Conservation (phyloP, 192 early-diverging fungal species). For the Linnemannia elongata region DNA sequence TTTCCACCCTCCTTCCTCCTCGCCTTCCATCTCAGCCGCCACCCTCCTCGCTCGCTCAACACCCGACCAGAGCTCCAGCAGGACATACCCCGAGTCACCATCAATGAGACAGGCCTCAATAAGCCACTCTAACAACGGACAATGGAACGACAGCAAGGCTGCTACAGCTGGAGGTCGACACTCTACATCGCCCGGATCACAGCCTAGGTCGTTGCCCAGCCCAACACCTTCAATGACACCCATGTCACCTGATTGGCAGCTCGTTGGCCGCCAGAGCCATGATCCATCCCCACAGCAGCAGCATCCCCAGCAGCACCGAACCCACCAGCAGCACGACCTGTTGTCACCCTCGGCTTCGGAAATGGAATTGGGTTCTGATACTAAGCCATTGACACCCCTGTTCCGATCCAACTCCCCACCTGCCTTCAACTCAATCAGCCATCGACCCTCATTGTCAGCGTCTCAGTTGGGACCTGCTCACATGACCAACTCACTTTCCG, state of each 20-base stretch:
- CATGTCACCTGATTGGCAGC: slow-evolving; percentile 29
- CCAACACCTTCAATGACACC: slow-evolving; percentile 28
- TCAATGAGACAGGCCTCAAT: no score
- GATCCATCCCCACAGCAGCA: slow-evolving; percentile 4
- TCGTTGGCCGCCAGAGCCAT: background rate
- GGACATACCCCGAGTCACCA: background rate
- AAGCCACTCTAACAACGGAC: background rate
- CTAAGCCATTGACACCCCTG: slow-evolving; percentile 18
- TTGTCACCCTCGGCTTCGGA: slow-evolving; percentile 21
- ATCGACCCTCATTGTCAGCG: background rate
- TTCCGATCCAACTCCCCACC: slow-evolving; percentile 25
- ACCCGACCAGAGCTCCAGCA: slow-evolving; percentile 1
- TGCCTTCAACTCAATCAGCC: background rate
- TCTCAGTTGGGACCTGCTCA: background rate
- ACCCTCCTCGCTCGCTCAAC: background rate
- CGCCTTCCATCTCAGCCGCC: slow-evolving; percentile 6
- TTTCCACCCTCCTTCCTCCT: background rate
- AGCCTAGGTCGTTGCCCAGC: slow-evolving; percentile 31
- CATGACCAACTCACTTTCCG: slow-evolving; percentile 13
- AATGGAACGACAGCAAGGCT: background rate
- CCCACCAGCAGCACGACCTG: slow-evolving; percentile 14
- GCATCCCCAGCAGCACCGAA: slow-evolving; percentile 5
- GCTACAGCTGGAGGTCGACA: background rate
- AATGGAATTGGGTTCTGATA: slow-evolving; percentile 15
- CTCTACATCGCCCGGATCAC: background rate